Conservation (phyloP, 1,139 yeast species). For the Candida neerlandica region DNA sequence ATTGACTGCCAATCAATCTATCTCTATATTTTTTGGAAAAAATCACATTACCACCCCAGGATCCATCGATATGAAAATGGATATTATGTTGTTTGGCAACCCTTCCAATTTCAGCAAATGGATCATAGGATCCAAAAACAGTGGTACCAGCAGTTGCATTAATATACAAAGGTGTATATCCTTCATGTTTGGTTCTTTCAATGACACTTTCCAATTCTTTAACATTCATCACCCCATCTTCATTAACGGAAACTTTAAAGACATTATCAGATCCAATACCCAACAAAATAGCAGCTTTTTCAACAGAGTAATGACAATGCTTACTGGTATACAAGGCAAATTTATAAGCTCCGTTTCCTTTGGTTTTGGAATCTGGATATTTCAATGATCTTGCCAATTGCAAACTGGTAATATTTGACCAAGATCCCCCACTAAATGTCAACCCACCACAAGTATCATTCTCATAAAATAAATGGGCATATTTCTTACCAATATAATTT, state of each 20-base stretch:
- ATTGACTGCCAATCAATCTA: conserved; percentile 59
- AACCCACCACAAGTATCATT: conserved; percentile 68
- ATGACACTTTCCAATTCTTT: conserved; percentile 51
- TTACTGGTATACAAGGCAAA: conserved; percentile 73
- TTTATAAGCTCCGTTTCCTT: conserved; percentile 56
- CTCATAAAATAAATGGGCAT: conserved; percentile 66
- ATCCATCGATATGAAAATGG: conserved; percentile 88
- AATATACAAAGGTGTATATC: conserved; percentile 72
- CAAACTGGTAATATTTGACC: conserved; percentile 80
- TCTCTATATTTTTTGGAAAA: conserved; percentile 56
- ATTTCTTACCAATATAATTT: conserved; percentile 64
- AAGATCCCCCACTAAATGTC: conserved; percentile 86
- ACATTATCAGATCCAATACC: conserved; percentile 71
- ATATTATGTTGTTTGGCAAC: conserved; percentile 56
- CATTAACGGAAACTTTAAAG: conserved; percentile 60
- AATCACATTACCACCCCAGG: conserved; percentile 88
- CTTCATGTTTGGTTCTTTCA: conserved; percentile 44
- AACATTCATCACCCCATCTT: conserved; percentile 60
- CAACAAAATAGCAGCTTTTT: conserved; percentile 75
- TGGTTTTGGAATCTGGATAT: conserved; percentile 68
- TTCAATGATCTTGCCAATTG: conserved; percentile 72
- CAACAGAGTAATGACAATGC: conserved; percentile 82
- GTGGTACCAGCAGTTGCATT: conserved; percentile 92
- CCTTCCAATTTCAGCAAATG: conserved; percentile 55
- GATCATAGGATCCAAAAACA: conserved; percentile 83